Base-by-base conservation (phyloP, 2,329 filamentous ascomycete genomes). In the Aspergillus sp. region DNA sequence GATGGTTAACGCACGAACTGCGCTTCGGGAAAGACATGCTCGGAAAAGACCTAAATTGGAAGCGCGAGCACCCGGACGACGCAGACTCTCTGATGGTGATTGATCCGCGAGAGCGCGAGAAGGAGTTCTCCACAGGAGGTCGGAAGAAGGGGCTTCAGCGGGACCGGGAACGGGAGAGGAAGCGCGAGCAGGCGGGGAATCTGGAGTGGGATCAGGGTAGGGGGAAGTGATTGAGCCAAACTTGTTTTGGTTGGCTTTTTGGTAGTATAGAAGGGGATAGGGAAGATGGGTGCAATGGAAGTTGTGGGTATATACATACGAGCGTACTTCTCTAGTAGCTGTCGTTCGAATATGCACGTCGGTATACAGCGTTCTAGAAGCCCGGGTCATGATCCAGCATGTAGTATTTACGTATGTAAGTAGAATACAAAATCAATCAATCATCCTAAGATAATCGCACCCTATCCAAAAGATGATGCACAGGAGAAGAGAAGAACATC, bases 41-140 rank as follows among this genome's bases (percentile, higher is more conserved):
- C 6, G 95, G 95, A 20, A 98, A 98, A 73, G 87, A 98, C 75
- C 77, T 98, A 55, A 91, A 85, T 55, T 96, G 95, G 84, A 91
- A 94, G 72, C 89, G 87, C 77, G 93, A 95, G 76, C 93, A 94
- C 56, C 92, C 95, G 70, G 92, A 97, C 59, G 91, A 97, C 69
- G 66, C 62, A 3, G 76, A 78, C 62, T 73, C 71, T n/a, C 76
- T 96, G 49, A 86, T 96, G 50, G 92, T 98, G 3, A 97, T 98
- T 75, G 95, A 99, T 79, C 93, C 93, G 1, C 81, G 91, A 58
- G 91, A 93, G 73, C 92, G 91, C 73, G 89, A 90, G 49, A 87
- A 86, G 71, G 89, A 89, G 45, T 80, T 96, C 7, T 29, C 26
- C 45, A 83, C 86, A 69, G 86, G 85, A 72, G 85, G 80, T 66